Conservation (phyloP, 495 filamentous ascomycete genomes). For the Elaphomyces granulatus region DNA sequence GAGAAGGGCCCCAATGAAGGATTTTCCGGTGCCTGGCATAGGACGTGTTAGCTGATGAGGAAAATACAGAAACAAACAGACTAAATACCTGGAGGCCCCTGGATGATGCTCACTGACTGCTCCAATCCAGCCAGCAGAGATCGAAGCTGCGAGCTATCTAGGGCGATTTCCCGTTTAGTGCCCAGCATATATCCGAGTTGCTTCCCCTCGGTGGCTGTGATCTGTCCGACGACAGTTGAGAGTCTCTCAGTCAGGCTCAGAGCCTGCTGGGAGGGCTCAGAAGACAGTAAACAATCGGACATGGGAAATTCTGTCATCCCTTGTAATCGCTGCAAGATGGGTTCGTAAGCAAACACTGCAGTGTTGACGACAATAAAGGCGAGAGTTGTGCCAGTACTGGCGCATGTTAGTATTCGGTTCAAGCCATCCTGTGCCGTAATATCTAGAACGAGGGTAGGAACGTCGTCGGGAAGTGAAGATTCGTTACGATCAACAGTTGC, state of each 20-base stretch:
- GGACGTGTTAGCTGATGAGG: background rate
- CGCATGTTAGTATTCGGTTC: conserved; percentile 21
- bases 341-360: conserved; percentile 58
- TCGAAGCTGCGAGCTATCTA: conserved; percentile 45
- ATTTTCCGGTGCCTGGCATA: conserved; percentile 67
- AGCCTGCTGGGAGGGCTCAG: no score
- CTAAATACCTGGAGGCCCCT: conserved; percentile 68
- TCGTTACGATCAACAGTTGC: conserved; percentile 43
- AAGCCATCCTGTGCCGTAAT: conserved; percentile 32
- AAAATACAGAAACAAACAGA: background rate
- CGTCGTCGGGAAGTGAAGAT: conserved; percentile 30
- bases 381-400: conserved; percentile 25
- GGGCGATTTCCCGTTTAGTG: conserved; percentile 16
- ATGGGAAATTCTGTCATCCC: conserved; percentile 39
- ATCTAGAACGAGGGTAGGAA: conserved; percentile 39
- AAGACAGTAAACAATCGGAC: no score
- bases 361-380: conserved; percentile 45
- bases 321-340: conserved; percentile 48
- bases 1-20: conserved; percentile 57
- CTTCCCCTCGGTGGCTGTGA: conserved; percentile 9
- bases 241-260: conserved; percentile 27
- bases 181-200: conserved; percentile 17
- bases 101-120: conserved; percentile 46
- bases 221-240: conserved; percentile 9
- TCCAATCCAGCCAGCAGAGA: conserved; percentile 42